Evolutionary conservation across 108 stramenopile species (phyloP).

Genomic region (Cylindrotheca closterium): DNA sequence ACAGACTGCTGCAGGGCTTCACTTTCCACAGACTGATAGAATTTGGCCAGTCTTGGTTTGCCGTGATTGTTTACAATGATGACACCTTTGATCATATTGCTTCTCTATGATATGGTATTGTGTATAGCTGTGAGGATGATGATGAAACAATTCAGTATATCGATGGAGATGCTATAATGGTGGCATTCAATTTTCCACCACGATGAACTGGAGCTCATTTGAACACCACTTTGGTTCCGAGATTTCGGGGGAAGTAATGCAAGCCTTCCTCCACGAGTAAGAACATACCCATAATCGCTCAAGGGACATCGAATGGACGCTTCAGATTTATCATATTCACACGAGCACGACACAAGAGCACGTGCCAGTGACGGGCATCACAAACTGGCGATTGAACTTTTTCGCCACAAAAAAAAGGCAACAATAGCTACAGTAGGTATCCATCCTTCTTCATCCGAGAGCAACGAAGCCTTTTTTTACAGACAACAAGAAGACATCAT

Average conservation of each 20-base stretch:
- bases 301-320: too few relatives aligned
- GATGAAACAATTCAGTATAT: background rate
- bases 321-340: too few relatives aligned
- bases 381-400: too few relatives aligned
- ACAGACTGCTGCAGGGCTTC: constrained; percentile 94
- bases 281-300: too few relatives aligned
- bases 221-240: too few relatives aligned
- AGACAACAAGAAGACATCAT: background rate
- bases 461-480: background rate
- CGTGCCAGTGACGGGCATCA: too few relatives aligned
- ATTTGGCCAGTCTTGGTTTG: constrained; percentile 95
- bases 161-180: too few relatives aligned
- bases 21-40: constrained; percentile 93
- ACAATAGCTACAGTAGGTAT: background rate
- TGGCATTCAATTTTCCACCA: too few relatives aligned
- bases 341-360: too few relatives aligned
- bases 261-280: background rate
- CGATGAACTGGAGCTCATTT: too few relatives aligned
- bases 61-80: constrained; percentile 99
- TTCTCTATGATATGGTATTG: background rate
- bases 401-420: too few relatives aligned
- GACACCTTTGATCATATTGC: constrained; percentile 90
- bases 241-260: too few relatives aligned
- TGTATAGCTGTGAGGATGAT: background rate
- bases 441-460: background rate